Conservation (phyloP, 2,329 filamentous ascomycete species). For the Aspergillus amoenus region DNA sequence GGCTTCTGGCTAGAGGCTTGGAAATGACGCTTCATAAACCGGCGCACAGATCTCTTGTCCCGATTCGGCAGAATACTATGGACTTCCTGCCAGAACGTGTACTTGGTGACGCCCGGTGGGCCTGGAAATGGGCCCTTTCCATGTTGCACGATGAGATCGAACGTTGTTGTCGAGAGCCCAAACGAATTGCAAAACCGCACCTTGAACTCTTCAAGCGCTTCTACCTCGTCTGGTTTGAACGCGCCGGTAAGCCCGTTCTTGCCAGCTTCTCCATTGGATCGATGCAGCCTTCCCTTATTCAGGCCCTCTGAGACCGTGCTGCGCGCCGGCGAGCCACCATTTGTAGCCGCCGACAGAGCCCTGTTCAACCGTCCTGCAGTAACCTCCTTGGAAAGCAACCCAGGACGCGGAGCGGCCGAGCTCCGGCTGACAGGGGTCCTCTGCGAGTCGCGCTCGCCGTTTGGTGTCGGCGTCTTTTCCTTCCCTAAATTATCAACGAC, state of each 20-base stretch:
- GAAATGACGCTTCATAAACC: slow-evolving; percentile 46
- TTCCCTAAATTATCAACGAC: slow-evolving; percentile 16
- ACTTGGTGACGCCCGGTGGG: slow-evolving; percentile 24
- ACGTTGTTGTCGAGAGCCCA: slow-evolving; percentile 19
- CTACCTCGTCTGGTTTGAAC: slow-evolving; percentile 32
- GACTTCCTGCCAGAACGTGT: slow-evolving; percentile 37
- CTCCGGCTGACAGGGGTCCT: neutral
- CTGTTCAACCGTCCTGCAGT: neutral
- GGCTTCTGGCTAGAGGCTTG: slow-evolving; percentile 37
- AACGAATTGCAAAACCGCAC: slow-evolving; percentile 34
- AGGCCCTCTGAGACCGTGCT: neutral
- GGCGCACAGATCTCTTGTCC: slow-evolving; percentile 38
- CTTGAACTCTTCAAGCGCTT: slow-evolving; percentile 33
- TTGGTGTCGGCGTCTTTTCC: slow-evolving; percentile 13
- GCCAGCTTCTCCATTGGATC: slow-evolving; percentile 15
- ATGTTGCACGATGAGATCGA: slow-evolving; percentile 37
- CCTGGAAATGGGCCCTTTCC: slow-evolving; percentile 28
- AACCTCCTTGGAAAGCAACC: neutral
- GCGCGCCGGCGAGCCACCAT: neutral
- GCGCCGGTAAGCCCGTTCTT: slow-evolving; percentile 26
- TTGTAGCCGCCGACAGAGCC: neutral
- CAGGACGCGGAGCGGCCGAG: neutral
- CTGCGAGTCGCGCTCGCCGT: neutral
- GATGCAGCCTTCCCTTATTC: slow-evolving; percentile 7
- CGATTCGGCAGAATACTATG: slow-evolving; percentile 37